Percentiles rank a stretch among this genome's conserved stretches.
Conservation (phyloP, 768 basidiomycete genomes). For the Suillus discolor region DNA sequence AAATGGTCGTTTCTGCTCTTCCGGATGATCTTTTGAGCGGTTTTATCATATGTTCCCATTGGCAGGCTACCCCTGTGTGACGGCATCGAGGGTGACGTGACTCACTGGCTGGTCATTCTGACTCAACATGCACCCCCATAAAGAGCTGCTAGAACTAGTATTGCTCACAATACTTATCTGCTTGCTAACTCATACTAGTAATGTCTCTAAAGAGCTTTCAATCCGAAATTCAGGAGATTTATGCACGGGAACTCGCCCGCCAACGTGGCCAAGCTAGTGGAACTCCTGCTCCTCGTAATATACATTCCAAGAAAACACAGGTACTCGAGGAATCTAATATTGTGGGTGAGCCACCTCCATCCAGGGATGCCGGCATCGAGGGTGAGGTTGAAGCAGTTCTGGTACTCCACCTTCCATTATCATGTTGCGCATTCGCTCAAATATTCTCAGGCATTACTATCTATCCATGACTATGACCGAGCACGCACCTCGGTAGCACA, state of each 20-base stretch:
- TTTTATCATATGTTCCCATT: no score
- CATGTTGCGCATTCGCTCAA: constrained; percentile 3
- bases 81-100: constrained; percentile 7
- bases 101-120: not conserved
- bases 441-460: constrained; percentile 43
- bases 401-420: not conserved
- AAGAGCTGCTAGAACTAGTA: not conserved
- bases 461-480: constrained; percentile 45
- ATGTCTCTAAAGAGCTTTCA: constrained; percentile 49
- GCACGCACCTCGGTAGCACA: constrained; percentile 69
- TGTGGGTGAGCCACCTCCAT: not conserved
- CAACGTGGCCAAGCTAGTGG: constrained; percentile 44
- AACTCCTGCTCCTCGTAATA: constrained; percentile 14
- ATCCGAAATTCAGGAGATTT: constrained; percentile 77
- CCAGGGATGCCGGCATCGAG: constrained; percentile 40
- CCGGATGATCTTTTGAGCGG: not conserved
- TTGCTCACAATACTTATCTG: not conserved
- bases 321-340: not conserved
- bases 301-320: constrained; percentile 1
- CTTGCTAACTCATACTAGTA: not conserved
- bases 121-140: not conserved
- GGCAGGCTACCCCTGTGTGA: constrained; percentile 1
- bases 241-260: constrained; percentile 64
- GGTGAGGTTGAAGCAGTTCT: constrained; percentile 8
- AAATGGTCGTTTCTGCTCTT: not conserved